Percentiles rank a stretch among this genome's conserved stretches.
phyloP scores from a whole-genome alignment of 2,329 filamentous ascomycete species.

The Penicillium oxalicum region DNA sequence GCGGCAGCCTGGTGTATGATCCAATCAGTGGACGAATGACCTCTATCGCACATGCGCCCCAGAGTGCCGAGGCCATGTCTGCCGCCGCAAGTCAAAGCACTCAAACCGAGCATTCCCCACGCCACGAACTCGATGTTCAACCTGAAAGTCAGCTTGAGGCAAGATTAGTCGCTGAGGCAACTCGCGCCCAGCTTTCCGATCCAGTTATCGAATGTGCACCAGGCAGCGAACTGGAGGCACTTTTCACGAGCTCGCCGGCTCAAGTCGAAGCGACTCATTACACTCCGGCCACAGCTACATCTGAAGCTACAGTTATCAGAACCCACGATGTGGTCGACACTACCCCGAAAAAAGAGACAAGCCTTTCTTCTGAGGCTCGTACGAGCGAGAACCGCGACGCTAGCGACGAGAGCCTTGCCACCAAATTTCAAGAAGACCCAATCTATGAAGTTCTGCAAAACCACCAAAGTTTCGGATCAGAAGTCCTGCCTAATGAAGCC shows the following conservation, averaged over 20 bases:
- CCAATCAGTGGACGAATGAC: slow-evolving; percentile 41
- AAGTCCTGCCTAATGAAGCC: slow-evolving; percentile 2
- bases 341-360: slow-evolving; percentile 9
- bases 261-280: not conserved
- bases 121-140: too few species aligned
- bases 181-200: not conserved
- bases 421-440: slow-evolving; percentile 2
- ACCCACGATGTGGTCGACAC: slow-evolving; percentile 3
- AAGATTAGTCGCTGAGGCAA: slow-evolving; percentile 1
- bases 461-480: not conserved
- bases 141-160: slow-evolving; percentile 14
- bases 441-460: slow-evolving; percentile 9
- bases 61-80: slow-evolving; percentile 6
- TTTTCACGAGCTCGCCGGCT: slow-evolving; percentile 2
- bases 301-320: not conserved
- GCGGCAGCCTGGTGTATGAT: slow-evolving; percentile 31
- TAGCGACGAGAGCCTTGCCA: not conserved
- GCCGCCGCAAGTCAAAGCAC: not conserved
- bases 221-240: slow-evolving; percentile 13
- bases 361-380: slow-evolving; percentile 2
- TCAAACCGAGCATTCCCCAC: too few species aligned
- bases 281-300: not conserved
- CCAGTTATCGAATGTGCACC: slow-evolving; percentile 11
- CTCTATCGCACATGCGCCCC: slow-evolving; percentile 10
- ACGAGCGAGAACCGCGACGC: not conserved